phyloP scores from a whole-genome alignment of 495 filamentous ascomycete species.

The Talaromyces thailandensis region DNA sequence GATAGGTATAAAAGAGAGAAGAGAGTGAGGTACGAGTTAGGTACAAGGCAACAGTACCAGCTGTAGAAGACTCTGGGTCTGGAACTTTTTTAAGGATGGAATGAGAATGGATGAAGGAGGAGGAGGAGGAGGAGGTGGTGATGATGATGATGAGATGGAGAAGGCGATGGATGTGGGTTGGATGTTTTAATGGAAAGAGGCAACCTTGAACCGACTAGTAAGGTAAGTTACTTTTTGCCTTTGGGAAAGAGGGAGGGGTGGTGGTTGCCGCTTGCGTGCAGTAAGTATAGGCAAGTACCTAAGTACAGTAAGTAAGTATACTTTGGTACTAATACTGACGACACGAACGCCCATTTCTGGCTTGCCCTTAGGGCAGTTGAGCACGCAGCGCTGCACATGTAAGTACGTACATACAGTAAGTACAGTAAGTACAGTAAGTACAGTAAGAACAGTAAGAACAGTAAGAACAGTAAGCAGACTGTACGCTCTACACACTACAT shows the following conservation, averaged over 20 bases:
- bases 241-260: constrained; percentile 1
- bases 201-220: background rate
- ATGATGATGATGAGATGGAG: constrained; percentile 1
- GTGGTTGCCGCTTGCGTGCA: constrained; percentile 1
- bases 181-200: background rate
- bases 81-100: constrained; percentile 1
- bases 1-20: background rate
- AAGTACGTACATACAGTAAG: background rate
- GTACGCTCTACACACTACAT: too few species aligned
- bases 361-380: background rate
- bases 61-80: background rate
- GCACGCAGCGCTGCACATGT: too few species aligned
- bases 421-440: background rate
- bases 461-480: too few species aligned
- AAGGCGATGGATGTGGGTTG: background rate
- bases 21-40: background rate
- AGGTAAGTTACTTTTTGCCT: background rate
- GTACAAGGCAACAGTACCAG: constrained; percentile 3
- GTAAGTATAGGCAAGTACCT: background rate
- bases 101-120: background rate
- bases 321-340: background rate
- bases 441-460: too few species aligned
- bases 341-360: too few species aligned
- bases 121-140: background rate
- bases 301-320: background rate